These are phyloP conservation scores for Helianthus annuus DNA, from an alignment of 129 eudicot species.

Conservation along the genomic window HanXRQr2.0-SUNRISE NC_035439.2:4055077-4055576, in stretches of 20 bases:
- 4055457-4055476: background rate
- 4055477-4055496: constrained; percentile 7
- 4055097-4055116: constrained; percentile 28
- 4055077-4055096: constrained; percentile 34
- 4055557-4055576: background rate
- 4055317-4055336: no score
- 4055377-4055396: no score
- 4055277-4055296: background rate
- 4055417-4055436: no score
- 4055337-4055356: no score
- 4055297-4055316: no score
- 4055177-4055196: constrained; percentile 50
- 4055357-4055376: no score
- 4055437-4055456: no score
- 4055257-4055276: constrained; percentile 8
- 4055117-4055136: constrained; percentile 31
- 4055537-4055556: no score
- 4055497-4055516: constrained; percentile 4
- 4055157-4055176: constrained; percentile 49
- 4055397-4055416: no score
- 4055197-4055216: constrained; percentile 44
- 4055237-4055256: background rate
- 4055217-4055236: constrained; percentile 4
- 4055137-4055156: constrained; percentile 41
- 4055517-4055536: background rate